Base-by-base conservation (phyloP, 371 early-diverging fungal species). In the Mucor mucedo region DNA sequence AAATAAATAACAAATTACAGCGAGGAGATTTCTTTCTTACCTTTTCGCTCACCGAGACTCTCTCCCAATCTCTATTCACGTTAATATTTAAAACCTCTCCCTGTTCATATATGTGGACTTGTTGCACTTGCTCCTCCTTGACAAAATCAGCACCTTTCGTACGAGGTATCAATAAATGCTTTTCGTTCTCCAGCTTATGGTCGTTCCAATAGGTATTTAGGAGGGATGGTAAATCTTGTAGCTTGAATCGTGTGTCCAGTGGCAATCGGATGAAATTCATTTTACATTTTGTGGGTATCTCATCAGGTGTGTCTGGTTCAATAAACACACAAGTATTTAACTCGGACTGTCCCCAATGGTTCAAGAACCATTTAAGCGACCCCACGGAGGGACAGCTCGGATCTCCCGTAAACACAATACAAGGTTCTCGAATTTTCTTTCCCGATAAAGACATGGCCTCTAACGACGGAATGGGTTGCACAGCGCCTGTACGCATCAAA, bases 331-430 rank as follows among this genome's bases (percentile, higher is more conserved):
- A 75, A 0, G 72, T 45, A 52, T 72, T 77, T 2, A 68, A 40
- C 1, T 66, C 58, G 35, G 70, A 64, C 3, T 48, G 35, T 47
- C 63, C 69, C 76, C 78, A 75, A 13, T 73, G 59, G 27, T 73
- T 58, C 29, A 79, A 48, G 35, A 76, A 73, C 74, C 75, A 78
- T 14, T 55, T 45, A 2, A 77, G 27, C 5, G 72, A 60, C 0
- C 83, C 83, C 16, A 66, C 64, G 16, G 47, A 58, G 6, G 70
- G 41, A 52, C 63, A 68, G 5, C 52, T 57, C 14, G 71, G 72
- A 60, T 90, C 86, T 0, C 88, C 86, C 5, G 87, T 79, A 68
- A 90, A 89, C 2, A 89, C 87, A 40, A 91, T 80, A 55, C 88
- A 87, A 2, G 91, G 91, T 47, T 84, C 74, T 29, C 78, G 76